A percentile compares a stretch with the other conserved stretches of the same genome.
phyloP scores from a whole-genome alignment of 2,329 filamentous ascomycete species.

The Sclerotinia minor region DNA sequence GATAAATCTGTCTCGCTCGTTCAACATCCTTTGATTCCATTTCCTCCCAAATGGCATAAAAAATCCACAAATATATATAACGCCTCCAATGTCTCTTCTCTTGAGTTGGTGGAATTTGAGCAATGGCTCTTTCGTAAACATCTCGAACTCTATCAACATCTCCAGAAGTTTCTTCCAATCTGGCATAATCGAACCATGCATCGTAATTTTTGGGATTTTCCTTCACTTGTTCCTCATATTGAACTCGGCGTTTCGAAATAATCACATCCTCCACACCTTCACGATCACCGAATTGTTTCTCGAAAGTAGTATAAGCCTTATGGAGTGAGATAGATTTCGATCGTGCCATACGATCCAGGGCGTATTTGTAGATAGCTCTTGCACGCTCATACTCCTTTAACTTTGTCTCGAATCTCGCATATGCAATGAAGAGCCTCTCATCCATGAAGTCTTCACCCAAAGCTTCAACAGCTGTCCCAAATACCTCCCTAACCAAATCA shows the following conservation, averaged over 20 bases:
- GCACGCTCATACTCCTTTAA: conserved; percentile 94
- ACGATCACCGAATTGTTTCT: conserved; percentile 94
- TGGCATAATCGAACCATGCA: conserved; percentile 92
- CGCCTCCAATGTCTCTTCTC: conserved; percentile 97
- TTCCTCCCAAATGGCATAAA: conserved; percentile 96
- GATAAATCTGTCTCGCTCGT: conserved; percentile 85
- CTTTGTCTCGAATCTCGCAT: conserved; percentile 92
- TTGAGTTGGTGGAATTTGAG: conserved; percentile 89
- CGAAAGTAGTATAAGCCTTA: conserved; percentile 94
- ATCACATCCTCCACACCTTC: conserved; percentile 96
- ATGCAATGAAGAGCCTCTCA: conserved; percentile 91
- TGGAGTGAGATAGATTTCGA: conserved; percentile 83
- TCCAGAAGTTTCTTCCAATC: conserved; percentile 82
- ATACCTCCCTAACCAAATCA: conserved; percentile 89
- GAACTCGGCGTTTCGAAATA: conserved; percentile 85
- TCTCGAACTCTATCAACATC: conserved; percentile 84
- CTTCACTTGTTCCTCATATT: conserved; percentile 92
- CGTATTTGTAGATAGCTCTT: conserved; percentile 94
- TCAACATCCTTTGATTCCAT: conserved; percentile 76
- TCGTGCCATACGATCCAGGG: conserved; percentile 84
- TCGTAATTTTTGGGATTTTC: conserved; percentile 97
- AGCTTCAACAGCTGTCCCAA: conserved; percentile 81
- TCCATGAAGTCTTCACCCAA: conserved; percentile 95
- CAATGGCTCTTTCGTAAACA: conserved; percentile 92
- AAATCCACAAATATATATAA: conserved; percentile 97